Evolutionary conservation across 441 rosid genomes (phyloP).

Genomic region (Iberis amara): DNA sequence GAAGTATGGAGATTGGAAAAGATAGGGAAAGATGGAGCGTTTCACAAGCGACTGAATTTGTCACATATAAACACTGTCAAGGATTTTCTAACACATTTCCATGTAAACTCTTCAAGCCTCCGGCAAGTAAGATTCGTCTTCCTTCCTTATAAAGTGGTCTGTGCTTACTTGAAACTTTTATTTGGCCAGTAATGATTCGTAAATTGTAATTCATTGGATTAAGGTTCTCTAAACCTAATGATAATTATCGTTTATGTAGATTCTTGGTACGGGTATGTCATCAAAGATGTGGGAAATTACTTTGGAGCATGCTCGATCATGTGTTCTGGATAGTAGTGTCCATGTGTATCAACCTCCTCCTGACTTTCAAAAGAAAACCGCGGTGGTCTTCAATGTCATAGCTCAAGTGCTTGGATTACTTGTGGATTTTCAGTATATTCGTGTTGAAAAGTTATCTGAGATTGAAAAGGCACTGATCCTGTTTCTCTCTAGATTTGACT

Average conservation of each 20-base stretch:
- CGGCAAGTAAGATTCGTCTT: constrained; percentile 50
- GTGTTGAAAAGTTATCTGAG: constrained; percentile 61
- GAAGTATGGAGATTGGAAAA: constrained; percentile 98
- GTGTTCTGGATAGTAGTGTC: constrained; percentile 63
- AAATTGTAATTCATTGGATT: too few species aligned
- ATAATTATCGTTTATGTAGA: constrained; percentile 38
- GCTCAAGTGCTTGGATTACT: constrained; percentile 77
- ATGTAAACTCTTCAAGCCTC: constrained; percentile 61
- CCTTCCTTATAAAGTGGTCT: not conserved
- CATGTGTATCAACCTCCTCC: constrained; percentile 53
- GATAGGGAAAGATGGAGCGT: constrained; percentile 98
- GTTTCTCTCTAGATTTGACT: not conserved
- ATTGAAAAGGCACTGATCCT: constrained; percentile 62
- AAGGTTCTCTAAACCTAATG: not conserved
- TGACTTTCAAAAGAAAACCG: constrained; percentile 54
- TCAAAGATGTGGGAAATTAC: constrained; percentile 98
- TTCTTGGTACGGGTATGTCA: constrained; percentile 97
- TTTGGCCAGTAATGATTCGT: not conserved
- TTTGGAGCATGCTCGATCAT: constrained; percentile 78
- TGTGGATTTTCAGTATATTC: constrained; percentile 57
- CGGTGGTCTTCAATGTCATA: constrained; percentile 81
- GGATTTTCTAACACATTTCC: constrained; percentile 70
- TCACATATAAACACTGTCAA: constrained; percentile 69
- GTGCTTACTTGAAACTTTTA: not conserved
- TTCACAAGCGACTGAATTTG: constrained; percentile 67